Base-by-base conservation (phyloP, 768 basidiomycete genomes). In the Suillus sp. region DNA sequence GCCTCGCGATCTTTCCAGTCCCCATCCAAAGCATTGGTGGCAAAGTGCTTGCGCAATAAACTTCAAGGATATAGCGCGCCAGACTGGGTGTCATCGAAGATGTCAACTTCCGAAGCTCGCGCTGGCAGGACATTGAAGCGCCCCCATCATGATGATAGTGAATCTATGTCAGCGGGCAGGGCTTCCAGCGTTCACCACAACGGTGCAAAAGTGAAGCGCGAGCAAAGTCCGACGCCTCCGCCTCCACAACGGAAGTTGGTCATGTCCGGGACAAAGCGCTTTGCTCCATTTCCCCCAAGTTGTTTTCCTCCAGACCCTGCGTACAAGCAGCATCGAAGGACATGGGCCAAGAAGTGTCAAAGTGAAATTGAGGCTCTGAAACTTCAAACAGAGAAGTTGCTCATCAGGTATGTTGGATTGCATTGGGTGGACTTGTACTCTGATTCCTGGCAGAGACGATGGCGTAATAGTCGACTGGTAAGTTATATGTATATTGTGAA, bases 401-500 rank as follows among this genome's bases (percentile, higher is more conserved):
- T 73, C 25, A 62, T 77, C 38, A 71, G 74, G 74, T 76, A 37
- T 22, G 74, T 66, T 35, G 5, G 47, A 9, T 42, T 60, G 8
- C 48, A 22, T 60, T 51, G n/a, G 43, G 13, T n/a, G 20, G 32
- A 60, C 37, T 14, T 57, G 22, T 47, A 45, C 10, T 22, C 27
- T 42, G 8, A 57, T 37, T 10, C 25, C 38, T 38, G 40, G 48
- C 40, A 73, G 74, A 55, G 74, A 72, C 22, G 75, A 75, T n/a
- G 74, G 72, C 25, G 58, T 75, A 57, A 60, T 67, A 32, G 64
- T 75, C 32, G 75, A 75, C 59, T 75, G 74, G 74, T 77, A 43
- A 42, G 56, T 63, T 3, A 38, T 9, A 34, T 2, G 32, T 35
- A 22, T 25, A 40, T 18, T 55, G 50, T 25, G 4, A 43, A 16